Conservation (phyloP, 2,329 filamentous ascomycete species). For the Aspergillus jensenii region DNA sequence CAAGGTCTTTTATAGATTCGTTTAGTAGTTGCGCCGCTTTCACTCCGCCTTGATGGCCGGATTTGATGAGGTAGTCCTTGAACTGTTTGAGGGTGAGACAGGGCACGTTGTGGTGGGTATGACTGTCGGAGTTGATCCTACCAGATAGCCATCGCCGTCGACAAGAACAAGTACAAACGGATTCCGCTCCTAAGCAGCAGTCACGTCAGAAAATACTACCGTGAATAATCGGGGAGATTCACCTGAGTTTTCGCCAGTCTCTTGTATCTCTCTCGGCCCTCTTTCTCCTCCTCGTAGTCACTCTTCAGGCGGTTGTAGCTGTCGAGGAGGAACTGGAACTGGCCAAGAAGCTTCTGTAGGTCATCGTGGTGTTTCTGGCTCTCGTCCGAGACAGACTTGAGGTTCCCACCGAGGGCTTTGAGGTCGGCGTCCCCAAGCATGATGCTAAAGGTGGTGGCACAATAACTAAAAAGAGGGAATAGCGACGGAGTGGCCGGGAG, state of each 20-base stretch:
- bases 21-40: conserved; percentile 56
- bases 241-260: conserved; percentile 49
- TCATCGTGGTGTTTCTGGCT: conserved; percentile 31
- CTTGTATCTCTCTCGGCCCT: conserved; percentile 56
- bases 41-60: conserved; percentile 55
- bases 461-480: no score
- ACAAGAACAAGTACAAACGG: conserved; percentile 62
- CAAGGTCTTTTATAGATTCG: conserved; percentile 50
- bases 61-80: conserved; percentile 50
- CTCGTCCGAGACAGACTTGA: conserved; percentile 17
- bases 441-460: no score
- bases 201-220: conserved; percentile 3
- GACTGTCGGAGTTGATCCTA: conserved; percentile 12
- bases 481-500: no score
- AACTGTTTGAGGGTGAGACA: conserved; percentile 51
- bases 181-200: conserved; percentile 45
- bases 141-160: conserved; percentile 61
- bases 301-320: conserved; percentile 57
- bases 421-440: conserved; percentile 24
- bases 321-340: conserved; percentile 50
- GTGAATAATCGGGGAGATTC: conserved; percentile 3
- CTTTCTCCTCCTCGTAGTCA: conserved; percentile 58
- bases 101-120: no score
- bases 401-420: conserved; percentile 13
- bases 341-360: conserved; percentile 35